These are phyloP conservation scores for Poronia punctata DNA, from an alignment of 495 filamentous ascomycete species.

Conservation along the genomic window DNA sequence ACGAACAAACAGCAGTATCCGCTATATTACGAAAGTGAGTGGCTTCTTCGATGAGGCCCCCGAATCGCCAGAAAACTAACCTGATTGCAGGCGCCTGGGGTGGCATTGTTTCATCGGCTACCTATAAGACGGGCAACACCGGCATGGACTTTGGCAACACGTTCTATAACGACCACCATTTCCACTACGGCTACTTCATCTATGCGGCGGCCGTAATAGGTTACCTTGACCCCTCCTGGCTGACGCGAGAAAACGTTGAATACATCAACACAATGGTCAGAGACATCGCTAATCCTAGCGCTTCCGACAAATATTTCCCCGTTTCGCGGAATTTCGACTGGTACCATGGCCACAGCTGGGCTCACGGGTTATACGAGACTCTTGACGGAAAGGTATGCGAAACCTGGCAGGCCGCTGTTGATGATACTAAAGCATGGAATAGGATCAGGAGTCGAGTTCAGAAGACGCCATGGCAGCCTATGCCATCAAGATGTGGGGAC, in stretches of 20 bases:
- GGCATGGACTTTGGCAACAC: conserved; percentile 76
- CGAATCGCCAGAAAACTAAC: conserved; percentile 11
- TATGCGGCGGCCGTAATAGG: conserved; percentile 82
- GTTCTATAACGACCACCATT: conserved; percentile 95
- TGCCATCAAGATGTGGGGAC: conserved; percentile 91
- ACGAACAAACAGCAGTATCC: conserved; percentile 71
- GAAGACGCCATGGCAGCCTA: conserved; percentile 89
- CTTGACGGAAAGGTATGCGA: conserved; percentile 63
- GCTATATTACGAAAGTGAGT: conserved; percentile 68
- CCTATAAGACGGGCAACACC: conserved; percentile 65
- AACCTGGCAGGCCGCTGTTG: neutral
- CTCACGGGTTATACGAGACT: conserved; percentile 88
- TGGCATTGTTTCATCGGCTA: conserved; percentile 74
- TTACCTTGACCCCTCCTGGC: conserved; percentile 71
- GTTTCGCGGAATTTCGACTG: conserved; percentile 86
- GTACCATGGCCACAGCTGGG: conserved; percentile 95
- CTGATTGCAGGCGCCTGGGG: conserved; percentile 56
- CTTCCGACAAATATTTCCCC: conserved; percentile 69
- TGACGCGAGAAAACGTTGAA: conserved; percentile 55
- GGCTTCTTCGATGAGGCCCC: neutral
- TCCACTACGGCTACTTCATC: conserved; percentile 87
- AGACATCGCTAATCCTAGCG: conserved; percentile 70
- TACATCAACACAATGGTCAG: conserved; percentile 77
- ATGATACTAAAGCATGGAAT: conserved; percentile 7
- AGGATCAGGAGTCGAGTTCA: conserved; percentile 80